These are phyloP conservation scores for Talaromyces pinophilus DNA, from an alignment of 2,329 filamentous ascomycete species.

Conservation along the genomic window DNA sequence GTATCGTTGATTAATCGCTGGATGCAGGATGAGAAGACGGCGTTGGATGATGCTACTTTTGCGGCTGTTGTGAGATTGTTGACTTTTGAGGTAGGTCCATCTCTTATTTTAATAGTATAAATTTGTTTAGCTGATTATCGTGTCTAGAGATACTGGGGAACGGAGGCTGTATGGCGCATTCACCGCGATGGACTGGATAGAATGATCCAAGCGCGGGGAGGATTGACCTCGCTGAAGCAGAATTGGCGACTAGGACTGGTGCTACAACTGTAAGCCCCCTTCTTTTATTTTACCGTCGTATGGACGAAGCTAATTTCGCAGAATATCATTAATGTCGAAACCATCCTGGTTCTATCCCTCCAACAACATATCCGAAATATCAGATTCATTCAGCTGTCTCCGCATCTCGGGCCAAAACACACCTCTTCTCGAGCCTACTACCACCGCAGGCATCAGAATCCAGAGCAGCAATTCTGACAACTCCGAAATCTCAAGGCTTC, in stretches of 20 bases:
- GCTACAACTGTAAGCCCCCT: slow-evolving; percentile 15
- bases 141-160: slow-evolving; percentile 20
- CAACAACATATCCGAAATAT: slow-evolving; percentile 22
- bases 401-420: not conserved
- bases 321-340: slow-evolving; percentile 17
- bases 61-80: slow-evolving; percentile 22
- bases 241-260: slow-evolving; percentile 21
- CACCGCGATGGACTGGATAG: slow-evolving; percentile 19
- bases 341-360: slow-evolving; percentile 22
- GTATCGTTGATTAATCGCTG: slow-evolving; percentile 21
- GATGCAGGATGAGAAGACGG: slow-evolving; percentile 19
- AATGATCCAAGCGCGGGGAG: slow-evolving; percentile 20
- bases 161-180: slow-evolving; percentile 16
- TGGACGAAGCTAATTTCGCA: not conserved
- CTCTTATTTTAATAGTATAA: not conserved
- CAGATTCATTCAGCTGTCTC: slow-evolving; percentile 12
- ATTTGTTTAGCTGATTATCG: not conserved
- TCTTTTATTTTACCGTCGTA: not conserved
- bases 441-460: not conserved
- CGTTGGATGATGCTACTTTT: slow-evolving; percentile 20
- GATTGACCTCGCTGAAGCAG: slow-evolving; percentile 7
- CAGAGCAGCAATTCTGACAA: slow-evolving; percentile 2
- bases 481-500: slow-evolving; percentile 15
- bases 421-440: not conserved
- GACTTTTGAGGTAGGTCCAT: slow-evolving; percentile 17